Evolutionary conservation across 306 rosid species (phyloP).

Genomic region (Purshia tridentata): DNA sequence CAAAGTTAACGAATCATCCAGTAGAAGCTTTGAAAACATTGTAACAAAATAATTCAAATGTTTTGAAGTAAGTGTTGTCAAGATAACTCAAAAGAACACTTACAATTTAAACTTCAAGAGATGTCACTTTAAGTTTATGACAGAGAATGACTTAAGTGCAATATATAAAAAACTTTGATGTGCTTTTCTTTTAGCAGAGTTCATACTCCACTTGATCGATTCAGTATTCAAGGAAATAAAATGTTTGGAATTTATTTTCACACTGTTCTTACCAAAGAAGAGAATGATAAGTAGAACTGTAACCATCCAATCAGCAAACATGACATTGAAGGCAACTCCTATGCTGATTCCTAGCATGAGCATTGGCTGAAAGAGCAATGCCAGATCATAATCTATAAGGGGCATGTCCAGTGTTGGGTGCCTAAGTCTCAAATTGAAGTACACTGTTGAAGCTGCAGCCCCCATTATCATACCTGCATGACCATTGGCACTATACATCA

Average conservation of each 20-base stretch:
- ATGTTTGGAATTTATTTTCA: too few relatives aligned
- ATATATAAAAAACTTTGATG: background rate
- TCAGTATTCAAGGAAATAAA: background rate
- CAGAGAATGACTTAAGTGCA: background rate
- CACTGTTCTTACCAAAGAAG: constrained; percentile 47
- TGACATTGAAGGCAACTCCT: constrained; percentile 75
- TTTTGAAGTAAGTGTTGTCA: too few relatives aligned
- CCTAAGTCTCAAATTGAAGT: constrained; percentile 62
- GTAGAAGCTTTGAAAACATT: too few relatives aligned
- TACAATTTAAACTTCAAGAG: too few relatives aligned
- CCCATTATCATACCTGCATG: constrained; percentile 83
- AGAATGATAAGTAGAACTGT: constrained; percentile 69
- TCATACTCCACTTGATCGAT: background rate
- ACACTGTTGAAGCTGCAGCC: constrained; percentile 74
- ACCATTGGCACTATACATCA: background rate
- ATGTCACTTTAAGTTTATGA: too few relatives aligned
- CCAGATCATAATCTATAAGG: constrained; percentile 69
- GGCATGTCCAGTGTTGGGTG: constrained; percentile 80
- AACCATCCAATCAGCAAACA: constrained; percentile 88
- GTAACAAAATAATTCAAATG: too few relatives aligned
- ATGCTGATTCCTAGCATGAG: constrained; percentile 87
- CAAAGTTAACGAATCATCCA: too few relatives aligned
- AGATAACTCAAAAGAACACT: too few relatives aligned
- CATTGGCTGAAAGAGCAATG: constrained; percentile 68
- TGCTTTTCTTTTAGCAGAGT: background rate